These are phyloP conservation scores for Phytophthora citrophthora DNA, from an alignment of 352 stramenopile species.

Conservation along the genomic window DNA sequence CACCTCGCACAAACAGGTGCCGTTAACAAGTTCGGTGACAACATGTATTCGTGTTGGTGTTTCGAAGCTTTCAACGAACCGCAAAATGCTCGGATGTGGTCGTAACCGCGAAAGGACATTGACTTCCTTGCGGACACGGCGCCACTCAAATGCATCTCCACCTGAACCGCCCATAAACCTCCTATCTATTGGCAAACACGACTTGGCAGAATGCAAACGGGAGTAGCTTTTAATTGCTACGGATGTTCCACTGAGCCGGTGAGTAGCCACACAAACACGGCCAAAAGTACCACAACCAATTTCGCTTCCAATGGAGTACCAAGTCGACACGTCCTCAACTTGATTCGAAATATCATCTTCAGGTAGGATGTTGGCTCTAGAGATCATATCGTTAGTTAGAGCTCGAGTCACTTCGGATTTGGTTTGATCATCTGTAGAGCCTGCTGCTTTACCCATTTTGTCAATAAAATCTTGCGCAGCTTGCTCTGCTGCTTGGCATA, in stretches of 20 bases:
- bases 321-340: constrained; percentile 28
- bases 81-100: constrained; percentile 50
- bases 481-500: constrained; percentile 14
- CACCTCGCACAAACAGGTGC: constrained; percentile 53
- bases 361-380: not conserved
- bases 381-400: constrained; percentile 1
- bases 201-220: constrained; percentile 39
- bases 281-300: constrained; percentile 65
- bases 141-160: constrained; percentile 61
- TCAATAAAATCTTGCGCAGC: constrained; percentile 25
- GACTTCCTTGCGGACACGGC: constrained; percentile 61
- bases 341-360: constrained; percentile 12
- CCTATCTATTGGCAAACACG: constrained; percentile 38
- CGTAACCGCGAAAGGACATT: constrained; percentile 48
- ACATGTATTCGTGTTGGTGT: constrained; percentile 60
- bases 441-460: constrained; percentile 22
- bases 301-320: constrained; percentile 55
- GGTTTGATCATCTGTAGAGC: constrained; percentile 13
- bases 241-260: constrained; percentile 45
- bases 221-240: constrained; percentile 78
- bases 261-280: constrained; percentile 46
- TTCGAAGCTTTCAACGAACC: constrained; percentile 69
- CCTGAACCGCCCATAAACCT: not conserved
- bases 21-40: constrained; percentile 57
- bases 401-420: constrained; percentile 14